These are phyloP conservation scores for Microsporum canis DNA, from an alignment of 2,329 filamentous ascomycete genomes.

Conservation along the genomic window DNA sequence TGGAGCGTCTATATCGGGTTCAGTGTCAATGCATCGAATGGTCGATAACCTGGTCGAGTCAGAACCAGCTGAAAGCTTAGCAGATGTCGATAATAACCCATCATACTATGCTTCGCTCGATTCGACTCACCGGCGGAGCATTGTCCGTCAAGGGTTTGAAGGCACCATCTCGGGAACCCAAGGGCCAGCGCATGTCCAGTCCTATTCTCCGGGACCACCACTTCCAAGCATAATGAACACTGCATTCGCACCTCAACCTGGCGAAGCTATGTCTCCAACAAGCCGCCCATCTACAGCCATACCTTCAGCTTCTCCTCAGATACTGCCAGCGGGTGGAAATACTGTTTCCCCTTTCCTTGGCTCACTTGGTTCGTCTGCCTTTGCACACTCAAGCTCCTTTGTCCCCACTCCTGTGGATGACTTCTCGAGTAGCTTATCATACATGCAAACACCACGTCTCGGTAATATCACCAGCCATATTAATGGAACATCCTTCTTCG, in stretches of 20 bases:
- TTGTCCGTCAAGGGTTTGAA: background rate
- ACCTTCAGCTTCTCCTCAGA: background rate
- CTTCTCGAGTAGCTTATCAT: background rate
- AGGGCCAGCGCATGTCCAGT: conserved; percentile 3
- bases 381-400: background rate
- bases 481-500: background rate
- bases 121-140: background rate
- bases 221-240: conserved; percentile 31
- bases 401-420: background rate
- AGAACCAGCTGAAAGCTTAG: conserved; percentile 25
- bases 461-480: background rate
- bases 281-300: conserved; percentile 21
- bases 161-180: background rate
- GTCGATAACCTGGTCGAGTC: conserved; percentile 45
- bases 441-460: conserved; percentile 2
- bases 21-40: conserved; percentile 46
- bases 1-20: conserved; percentile 33
- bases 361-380: background rate
- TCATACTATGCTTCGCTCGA: background rate
- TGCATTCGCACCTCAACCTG: conserved; percentile 32
- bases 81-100: background rate
- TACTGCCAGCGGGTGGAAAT: background rate
- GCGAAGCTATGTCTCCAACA: conserved; percentile 26
- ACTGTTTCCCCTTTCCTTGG: background rate
- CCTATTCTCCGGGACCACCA: conserved; percentile 15